Base-by-base conservation (phyloP, 257 asterid species). In the Voacanga thouarsii region DNA sequence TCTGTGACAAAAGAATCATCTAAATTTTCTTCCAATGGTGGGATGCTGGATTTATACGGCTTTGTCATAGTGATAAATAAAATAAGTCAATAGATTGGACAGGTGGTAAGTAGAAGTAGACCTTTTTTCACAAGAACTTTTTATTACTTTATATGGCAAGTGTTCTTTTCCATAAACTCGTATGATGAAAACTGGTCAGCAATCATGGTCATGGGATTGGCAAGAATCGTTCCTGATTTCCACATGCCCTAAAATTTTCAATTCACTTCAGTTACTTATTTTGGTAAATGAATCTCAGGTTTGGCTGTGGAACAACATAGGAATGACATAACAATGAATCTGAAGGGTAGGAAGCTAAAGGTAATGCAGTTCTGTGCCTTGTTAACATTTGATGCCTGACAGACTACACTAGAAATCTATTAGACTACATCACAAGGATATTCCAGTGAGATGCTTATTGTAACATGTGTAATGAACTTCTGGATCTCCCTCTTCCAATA, bases 271-370 rank as follows among this genome's bases (percentile, higher is more conserved):
- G 69, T 43, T 76, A 24, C 74, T 59, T 30, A 60, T 71, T 55
- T n/a, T 72, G 64, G 12, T 37, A 75, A 43, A 74, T 64, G 63
- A 12, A 66, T 61, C 53, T 73, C 67, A 83, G 86, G 74, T 65
- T 51, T 39, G 80, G 80, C 56, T 60, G 23, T 49, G 5, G 55
- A 71, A 12, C 59, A 59, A 30, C 79, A 50, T 50, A 79, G 63
- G 79, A 78, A 71, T 66, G 80, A 71, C 12, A 56, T 45, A 76
- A 26, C 80, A 59, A 4, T 79, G 81, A 72, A 65, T 0, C 12
- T 72, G 64, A 86, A 78, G 86, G 76, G 68, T 87, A 83, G 93
- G 88, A 91, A 87, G 82, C 86, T 93, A 30, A 88, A 87, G 97
- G 97, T 88, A 88, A 43, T 14, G 59, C 64, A 47, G 21, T 76